Evolutionary conservation across 2,329 filamentous ascomycete genomes (phyloP).

Genomic region (Sporothrix dimorphospora): DNA sequence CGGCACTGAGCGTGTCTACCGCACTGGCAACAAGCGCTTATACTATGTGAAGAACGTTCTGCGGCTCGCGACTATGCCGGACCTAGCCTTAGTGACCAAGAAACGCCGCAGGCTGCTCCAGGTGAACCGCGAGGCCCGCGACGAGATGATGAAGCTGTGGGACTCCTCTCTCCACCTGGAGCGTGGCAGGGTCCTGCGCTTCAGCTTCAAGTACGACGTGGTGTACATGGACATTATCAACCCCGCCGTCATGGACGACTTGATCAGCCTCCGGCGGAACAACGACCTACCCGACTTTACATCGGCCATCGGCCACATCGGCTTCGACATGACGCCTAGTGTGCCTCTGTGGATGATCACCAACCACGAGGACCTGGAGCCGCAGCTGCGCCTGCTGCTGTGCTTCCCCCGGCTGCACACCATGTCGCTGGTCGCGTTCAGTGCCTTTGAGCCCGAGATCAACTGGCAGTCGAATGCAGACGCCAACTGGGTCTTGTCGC

Average conservation of each 20-base stretch:
- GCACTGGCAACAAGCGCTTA: neutral
- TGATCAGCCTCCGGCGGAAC: neutral
- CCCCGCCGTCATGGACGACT: conserved; percentile 26
- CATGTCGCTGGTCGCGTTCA: conserved; percentile 33
- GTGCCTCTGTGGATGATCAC: conserved; percentile 31
- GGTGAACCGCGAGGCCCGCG: conserved; percentile 31
- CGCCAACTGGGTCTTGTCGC: conserved; percentile 28
- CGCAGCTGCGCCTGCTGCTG: conserved; percentile 30
- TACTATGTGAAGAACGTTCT: conserved; percentile 13
- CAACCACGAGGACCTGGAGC: conserved; percentile 29
- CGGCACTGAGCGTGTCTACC: conserved; percentile 25
- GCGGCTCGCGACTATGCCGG: conserved; percentile 32
- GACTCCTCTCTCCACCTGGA: conserved; percentile 15
- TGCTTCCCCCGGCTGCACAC: conserved; percentile 33
- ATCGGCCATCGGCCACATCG: conserved; percentile 29
- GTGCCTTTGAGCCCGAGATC: conserved; percentile 29
- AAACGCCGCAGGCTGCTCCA: conserved; percentile 28
- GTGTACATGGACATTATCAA: conserved; percentile 33
- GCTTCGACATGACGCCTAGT: conserved; percentile 34
- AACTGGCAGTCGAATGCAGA: conserved; percentile 28
- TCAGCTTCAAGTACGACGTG: conserved; percentile 28
- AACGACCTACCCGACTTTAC: conserved; percentile 28
- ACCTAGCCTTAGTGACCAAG: conserved; percentile 27
- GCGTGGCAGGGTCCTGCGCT: conserved; percentile 25
- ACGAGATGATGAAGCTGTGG: conserved; percentile 29